phyloP scores from a whole-genome alignment of 192 early-diverging fungal species.

The Coemansia guatemalensis region DNA sequence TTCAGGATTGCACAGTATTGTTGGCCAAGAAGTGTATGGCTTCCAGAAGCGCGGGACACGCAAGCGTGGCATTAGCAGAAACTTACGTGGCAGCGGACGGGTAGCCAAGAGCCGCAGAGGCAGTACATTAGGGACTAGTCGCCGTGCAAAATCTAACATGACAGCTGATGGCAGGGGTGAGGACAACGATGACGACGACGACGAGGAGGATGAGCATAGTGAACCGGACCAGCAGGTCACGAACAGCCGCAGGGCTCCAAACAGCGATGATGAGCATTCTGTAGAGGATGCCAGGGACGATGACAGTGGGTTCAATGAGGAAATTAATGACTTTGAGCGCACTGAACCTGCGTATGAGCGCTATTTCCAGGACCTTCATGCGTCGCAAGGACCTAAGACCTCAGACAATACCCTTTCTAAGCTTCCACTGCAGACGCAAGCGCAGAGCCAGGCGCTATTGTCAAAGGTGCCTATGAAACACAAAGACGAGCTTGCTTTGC shows the following conservation, averaged over 20 bases:
- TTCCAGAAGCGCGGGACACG: conserved; percentile 39
- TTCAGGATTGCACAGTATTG: conserved; percentile 8
- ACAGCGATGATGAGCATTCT: conserved; percentile 12
- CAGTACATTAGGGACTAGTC: conserved; percentile 3
- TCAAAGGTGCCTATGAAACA: conserved; percentile 61
- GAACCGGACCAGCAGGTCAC: background rate
- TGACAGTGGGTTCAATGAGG: conserved; percentile 7
- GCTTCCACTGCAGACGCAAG: conserved; percentile 71
- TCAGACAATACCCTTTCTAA: conserved; percentile 87
- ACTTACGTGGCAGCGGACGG: conserved; percentile 6
- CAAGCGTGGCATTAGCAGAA: conserved; percentile 24
- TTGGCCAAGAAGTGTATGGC: conserved; percentile 43
- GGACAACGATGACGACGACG: conserved; percentile 18
- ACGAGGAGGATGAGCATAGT: conserved; percentile 16
- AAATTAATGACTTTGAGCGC: conserved; percentile 20
- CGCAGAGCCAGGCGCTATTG: conserved; percentile 63
- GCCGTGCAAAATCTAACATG: background rate
- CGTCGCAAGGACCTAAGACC: conserved; percentile 55
- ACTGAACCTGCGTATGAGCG: conserved; percentile 60
- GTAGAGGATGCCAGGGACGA: conserved; percentile 9
- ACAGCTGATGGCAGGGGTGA: conserved; percentile 8
- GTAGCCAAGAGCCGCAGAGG: conserved; percentile 19
- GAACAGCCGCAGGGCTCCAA: background rate
- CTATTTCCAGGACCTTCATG: conserved; percentile 77
- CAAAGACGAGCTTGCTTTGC: conserved; percentile 55